Base-by-base conservation (phyloP, 108 stramenopile genomes). In the Skeletonema grethae region DNA sequence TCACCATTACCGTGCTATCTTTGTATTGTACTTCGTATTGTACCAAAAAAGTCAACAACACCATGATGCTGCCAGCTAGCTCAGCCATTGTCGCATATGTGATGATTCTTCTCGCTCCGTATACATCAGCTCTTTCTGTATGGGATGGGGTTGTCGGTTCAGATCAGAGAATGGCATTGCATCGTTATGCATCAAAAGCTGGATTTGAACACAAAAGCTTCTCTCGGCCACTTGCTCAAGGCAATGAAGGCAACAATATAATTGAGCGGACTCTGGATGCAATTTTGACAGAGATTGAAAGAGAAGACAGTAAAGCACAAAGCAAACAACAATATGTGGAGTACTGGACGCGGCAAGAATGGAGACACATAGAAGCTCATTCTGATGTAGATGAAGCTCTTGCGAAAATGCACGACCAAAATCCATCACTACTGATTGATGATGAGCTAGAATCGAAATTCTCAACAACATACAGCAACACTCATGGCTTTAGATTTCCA, bases 291-390 rank as follows among this genome's bases (percentile, higher is more conserved):
- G 76, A 84, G 58, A 72, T 86, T 13, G 82, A 83, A 29, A 41
- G 16, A 7, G 22, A 48, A 48, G 34, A 30, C 34, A 12, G 29
- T 1, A 20, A 64, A 22, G 36, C 15, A 38, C n/a, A 65, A 25
- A 34, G 38, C 20, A 29, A 13, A 72, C 74, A 46, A 34, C 53
- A 29, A 29, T 88, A 77, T 67, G 89, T 92, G 13, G 91, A 92
- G 65, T 92, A 88, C 65, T 92, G 91, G 91, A 76, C 80, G 13
- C 73, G 89, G 16, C 79, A 82, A 48, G 89, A 90, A 66, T 92
- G 88, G 89, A 58, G 85, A 32, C 79, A 82, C 36, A 92, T 87
- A 29, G 86, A 88, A 41, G 91, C 91, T 8, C 91, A 92, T 67
- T 87, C 91, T 13, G 91, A 92, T 82, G 85, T 92, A 0, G 89